Evolutionary conservation across 2,329 filamentous ascomycete genomes (phyloP).

Genomic region (Bipolaris zeicola): DNA sequence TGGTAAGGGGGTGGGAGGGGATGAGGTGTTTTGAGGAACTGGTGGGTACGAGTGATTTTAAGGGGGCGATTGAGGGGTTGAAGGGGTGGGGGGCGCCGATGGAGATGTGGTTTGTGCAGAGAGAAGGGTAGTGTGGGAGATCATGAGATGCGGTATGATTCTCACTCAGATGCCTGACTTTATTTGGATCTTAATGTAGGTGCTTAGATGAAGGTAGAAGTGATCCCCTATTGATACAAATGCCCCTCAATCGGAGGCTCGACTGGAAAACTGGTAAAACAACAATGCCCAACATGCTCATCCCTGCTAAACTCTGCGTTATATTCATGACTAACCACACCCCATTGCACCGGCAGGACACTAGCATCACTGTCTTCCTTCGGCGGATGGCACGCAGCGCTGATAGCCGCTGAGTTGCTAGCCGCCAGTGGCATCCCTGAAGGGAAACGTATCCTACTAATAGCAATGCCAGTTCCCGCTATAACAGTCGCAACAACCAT

Average conservation of each 20-base stretch:
- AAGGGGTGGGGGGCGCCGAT: slow-evolving; percentile 5
- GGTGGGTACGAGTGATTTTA: neutral
- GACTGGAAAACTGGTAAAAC: slow-evolving; percentile 27
- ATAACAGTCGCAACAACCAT: slow-evolving; percentile 14
- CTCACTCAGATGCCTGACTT: no score
- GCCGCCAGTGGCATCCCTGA: slow-evolving; percentile 36
- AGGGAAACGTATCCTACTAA: slow-evolving; percentile 22
- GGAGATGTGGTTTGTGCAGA: slow-evolving; percentile 9
- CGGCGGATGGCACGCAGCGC: slow-evolving; percentile 40
- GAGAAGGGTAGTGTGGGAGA: neutral
- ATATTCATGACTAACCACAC: slow-evolving; percentile 17
- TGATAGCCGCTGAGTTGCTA: slow-evolving; percentile 41
- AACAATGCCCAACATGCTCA: slow-evolving; percentile 22
- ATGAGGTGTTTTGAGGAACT: slow-evolving; percentile 11
- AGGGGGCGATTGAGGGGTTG: slow-evolving; percentile 2
- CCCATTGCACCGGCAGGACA: slow-evolving; percentile 36
- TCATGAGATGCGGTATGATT: neutral
- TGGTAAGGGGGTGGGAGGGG: slow-evolving; percentile 10
- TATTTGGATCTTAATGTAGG: no score
- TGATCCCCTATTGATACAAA: slow-evolving; percentile 11
- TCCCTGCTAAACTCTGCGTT: neutral
- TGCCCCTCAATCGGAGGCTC: slow-evolving; percentile 15
- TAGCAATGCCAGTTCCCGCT: slow-evolving; percentile 12
- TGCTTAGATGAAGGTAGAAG: no score
- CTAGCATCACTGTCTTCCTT: slow-evolving; percentile 20